Percentiles rank a stretch among this genome's conserved stretches.
Conservation (phyloP, 345 rosid species). For the Moringa oleifera region DNA sequence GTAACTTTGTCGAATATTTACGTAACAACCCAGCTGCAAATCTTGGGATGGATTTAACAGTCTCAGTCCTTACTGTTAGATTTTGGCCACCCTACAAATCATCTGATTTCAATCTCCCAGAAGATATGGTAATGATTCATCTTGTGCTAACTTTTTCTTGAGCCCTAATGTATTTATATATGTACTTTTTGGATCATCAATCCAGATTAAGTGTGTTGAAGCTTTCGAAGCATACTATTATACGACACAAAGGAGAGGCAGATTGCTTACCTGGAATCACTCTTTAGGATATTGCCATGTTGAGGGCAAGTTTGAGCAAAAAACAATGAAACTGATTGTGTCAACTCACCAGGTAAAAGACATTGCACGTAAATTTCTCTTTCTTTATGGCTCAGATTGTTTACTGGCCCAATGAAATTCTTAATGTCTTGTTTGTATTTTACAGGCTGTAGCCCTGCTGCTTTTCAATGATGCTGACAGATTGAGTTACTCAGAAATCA, state of each 20-base stretch:
- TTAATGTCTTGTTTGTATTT: neutral
- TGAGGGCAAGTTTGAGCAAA: slow-evolving; percentile 51
- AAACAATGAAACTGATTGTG: slow-evolving; percentile 54
- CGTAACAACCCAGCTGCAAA: slow-evolving; percentile 32
- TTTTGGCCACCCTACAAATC: slow-evolving; percentile 80
- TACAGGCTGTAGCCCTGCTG: slow-evolving; percentile 34
- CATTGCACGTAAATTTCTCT: no score
- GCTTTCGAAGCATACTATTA: slow-evolving; percentile 61
- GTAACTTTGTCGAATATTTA: slow-evolving; percentile 52
- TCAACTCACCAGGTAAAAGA: slow-evolving; percentile 52
- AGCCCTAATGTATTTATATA: no score
- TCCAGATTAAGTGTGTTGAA: slow-evolving; percentile 41
- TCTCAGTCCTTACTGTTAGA: slow-evolving; percentile 65
- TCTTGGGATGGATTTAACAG: slow-evolving; percentile 60
- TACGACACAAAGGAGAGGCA: slow-evolving; percentile 42
- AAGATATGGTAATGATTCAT: slow-evolving; percentile 43
- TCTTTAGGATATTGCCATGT: slow-evolving; percentile 61
- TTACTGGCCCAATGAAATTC: no score
- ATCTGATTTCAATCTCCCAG: slow-evolving; percentile 59
- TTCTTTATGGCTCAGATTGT: no score
- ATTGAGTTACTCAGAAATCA: slow-evolving; percentile 36
- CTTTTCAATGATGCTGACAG: slow-evolving; percentile 35
- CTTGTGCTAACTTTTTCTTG: no score
- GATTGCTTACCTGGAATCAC: slow-evolving; percentile 65
- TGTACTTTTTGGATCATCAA: no score